Base-by-base conservation (phyloP, 305 asterid species). In the Fraxinus sp. region DNA sequence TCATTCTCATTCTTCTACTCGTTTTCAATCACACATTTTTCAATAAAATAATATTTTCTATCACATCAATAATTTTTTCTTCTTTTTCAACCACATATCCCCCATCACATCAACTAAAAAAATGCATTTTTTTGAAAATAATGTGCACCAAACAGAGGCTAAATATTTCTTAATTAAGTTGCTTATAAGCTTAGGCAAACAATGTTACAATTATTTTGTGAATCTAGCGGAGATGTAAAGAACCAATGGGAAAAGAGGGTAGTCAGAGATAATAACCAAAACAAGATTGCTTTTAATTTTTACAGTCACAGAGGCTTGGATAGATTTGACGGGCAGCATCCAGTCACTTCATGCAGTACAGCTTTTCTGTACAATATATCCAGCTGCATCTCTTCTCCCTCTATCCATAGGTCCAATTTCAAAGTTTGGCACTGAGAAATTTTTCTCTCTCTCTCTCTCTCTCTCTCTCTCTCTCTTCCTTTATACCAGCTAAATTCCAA, bases 291-390 rank as follows among this genome's bases (percentile, higher is more conserved):
- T 82, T 86, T 85, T 36, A n/a, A 36, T 16, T 75, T 76, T 85
- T 82, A 70, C 78, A 80, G 89, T 79, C 39, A 30, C 28, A 75
- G 79, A 28, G 73, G 79, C 22, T 80, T 74, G 80, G 89, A 83
- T 83, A 79, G 93, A 90, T 90, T 84, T 89, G 97, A 90, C 85
- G 89, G 84, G 87, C 84, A 81, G 92, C 84, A 86, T 81, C 84
- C 89, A 85, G 90, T 89, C 95, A 90, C 88, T 88, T 91, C 95
- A 88, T 88, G 88, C 90, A 87, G 83, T 78, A 81, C 92, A 81
- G 87, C 87, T 78, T 84, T 83, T 83, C 79, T 72, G 77, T 80
- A 57, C 72, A 76, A 81, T 33, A 30, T 36, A 55, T 57, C 36
- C 49, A 18, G 62, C 81, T 66, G 36, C 49, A 71, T 82, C 71